Conservation (phyloP, 805 yeast genomes). For the Ogataea pini region DNA sequence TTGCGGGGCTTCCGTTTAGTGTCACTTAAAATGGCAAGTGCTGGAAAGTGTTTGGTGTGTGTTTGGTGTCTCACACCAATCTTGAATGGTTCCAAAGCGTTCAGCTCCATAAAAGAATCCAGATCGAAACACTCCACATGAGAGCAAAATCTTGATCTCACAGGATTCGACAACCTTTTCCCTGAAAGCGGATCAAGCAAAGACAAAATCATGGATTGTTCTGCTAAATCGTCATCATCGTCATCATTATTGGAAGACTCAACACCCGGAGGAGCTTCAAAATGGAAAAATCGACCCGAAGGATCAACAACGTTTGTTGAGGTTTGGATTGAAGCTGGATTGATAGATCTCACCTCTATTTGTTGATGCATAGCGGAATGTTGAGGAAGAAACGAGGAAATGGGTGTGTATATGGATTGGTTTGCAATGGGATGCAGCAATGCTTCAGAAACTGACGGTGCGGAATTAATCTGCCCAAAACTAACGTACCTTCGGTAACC, state of each 20-base stretch:
- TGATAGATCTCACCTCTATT: background rate
- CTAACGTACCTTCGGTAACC: background rate
- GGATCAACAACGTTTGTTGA: background rate
- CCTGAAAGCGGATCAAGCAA: constrained; percentile 37
- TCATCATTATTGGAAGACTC: constrained; percentile 20
- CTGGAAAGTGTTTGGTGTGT: constrained; percentile 16
- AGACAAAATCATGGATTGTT: constrained; percentile 31
- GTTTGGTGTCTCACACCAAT: constrained; percentile 25
- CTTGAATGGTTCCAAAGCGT: constrained; percentile 31
- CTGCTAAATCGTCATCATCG: constrained; percentile 35
- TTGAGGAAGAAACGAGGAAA: background rate
- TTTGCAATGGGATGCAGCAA: background rate
- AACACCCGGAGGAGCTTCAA: constrained; percentile 1
- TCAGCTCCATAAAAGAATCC: constrained; percentile 31
- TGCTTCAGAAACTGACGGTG: background rate
- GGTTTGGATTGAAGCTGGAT: background rate
- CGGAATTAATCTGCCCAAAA: background rate
- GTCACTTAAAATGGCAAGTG: constrained; percentile 27
- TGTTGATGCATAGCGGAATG: background rate
- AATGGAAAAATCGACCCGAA: constrained; percentile 1
- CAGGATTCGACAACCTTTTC: constrained; percentile 30
- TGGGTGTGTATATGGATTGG: background rate
- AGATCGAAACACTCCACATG: constrained; percentile 40
- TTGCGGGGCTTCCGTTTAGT: constrained; percentile 28
- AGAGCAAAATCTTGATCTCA: constrained; percentile 35